Evolutionary conservation across 148 eudicot genomes (phyloP).

Genomic region (Cornus kousa): DNA sequence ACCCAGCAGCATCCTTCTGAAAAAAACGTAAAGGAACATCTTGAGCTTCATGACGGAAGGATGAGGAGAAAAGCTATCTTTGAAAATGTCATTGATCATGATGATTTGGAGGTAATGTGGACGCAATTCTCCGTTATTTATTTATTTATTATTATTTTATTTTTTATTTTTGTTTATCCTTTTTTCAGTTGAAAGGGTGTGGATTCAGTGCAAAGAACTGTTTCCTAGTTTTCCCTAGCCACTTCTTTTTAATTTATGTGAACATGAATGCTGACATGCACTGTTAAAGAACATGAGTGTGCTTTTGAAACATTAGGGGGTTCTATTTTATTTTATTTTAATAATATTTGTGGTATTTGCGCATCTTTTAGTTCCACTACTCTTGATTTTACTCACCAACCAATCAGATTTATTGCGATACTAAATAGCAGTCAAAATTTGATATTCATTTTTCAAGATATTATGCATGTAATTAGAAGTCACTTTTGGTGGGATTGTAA

Average conservation of each 20-base stretch:
- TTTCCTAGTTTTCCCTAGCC: background rate
- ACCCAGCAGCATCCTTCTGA: slow-evolving; percentile 14
- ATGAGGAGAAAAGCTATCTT: slow-evolving; percentile 72
- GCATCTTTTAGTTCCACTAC: background rate
- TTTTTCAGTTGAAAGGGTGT: background rate
- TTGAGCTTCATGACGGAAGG: slow-evolving; percentile 70
- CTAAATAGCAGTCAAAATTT: no score
- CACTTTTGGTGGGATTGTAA: no score
- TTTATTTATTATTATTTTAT: background rate
- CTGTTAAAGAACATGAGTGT: background rate
- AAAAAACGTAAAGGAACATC: slow-evolving; percentile 41
- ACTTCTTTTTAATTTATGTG: background rate
- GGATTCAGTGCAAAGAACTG: background rate
- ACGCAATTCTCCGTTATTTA: slow-evolving; percentile 5
- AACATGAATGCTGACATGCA: background rate
- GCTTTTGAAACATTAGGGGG: background rate
- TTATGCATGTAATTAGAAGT: no score
- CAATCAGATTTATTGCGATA: no score
- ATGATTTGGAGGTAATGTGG: slow-evolving; percentile 43
- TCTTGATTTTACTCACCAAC: background rate
- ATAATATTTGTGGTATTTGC: background rate
- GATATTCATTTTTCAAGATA: no score
- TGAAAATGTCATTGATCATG: slow-evolving; percentile 42
- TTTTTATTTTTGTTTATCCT: background rate
- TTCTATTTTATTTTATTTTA: background rate